Percentiles rank a stretch among this genome's conserved stretches.
Conservation (phyloP, 2,329 filamentous ascomycete species). For the Colletotrichum paranaense region DNA sequence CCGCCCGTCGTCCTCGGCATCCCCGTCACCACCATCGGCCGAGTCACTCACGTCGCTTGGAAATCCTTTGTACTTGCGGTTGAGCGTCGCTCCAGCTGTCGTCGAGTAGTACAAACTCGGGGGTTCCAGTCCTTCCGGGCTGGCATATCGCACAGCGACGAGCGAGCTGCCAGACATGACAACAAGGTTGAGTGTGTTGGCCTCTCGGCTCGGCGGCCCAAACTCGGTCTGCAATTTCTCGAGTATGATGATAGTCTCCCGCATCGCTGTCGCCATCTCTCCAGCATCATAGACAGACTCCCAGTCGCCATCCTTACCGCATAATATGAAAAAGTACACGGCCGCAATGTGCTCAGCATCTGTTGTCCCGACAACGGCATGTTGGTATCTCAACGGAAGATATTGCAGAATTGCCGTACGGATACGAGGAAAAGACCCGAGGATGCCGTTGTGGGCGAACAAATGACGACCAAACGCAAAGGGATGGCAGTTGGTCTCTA, state of each 20-base stretch:
- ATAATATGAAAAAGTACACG: conserved; percentile 24
- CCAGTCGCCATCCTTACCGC: conserved; percentile 26
- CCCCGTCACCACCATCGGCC: not conserved
- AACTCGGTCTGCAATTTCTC: conserved; percentile 26
- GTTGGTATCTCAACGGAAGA: conserved; percentile 23
- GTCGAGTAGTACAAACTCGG: conserved; percentile 29
- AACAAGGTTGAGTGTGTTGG: conserved; percentile 11
- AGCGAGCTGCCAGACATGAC: conserved; percentile 17
- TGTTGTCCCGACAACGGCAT: conserved; percentile 24
- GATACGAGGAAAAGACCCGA: conserved; percentile 18
- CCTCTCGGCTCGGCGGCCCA: not conserved
- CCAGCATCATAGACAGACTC: not conserved
- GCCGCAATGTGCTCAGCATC: conserved; percentile 25
- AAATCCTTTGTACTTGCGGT: conserved; percentile 26
- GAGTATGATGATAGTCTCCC: conserved; percentile 13
- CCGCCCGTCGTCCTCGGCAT: not conserved
- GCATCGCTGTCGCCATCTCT: conserved; percentile 22
- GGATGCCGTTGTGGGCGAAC: conserved; percentile 30
- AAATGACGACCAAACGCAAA: conserved; percentile 26
- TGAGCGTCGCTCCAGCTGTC: conserved; percentile 10
- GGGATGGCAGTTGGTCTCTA: conserved; percentile 30
- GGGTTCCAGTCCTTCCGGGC: conserved; percentile 9
- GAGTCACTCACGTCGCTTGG: not conserved
- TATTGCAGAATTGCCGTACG: conserved; percentile 21
- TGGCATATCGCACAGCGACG: conserved; percentile 21